Evolutionary conservation across 108 stramenopile genomes (phyloP), one percentile per base, ranked within the genome.

Genomic region (Seminavis robusta): DNA sequence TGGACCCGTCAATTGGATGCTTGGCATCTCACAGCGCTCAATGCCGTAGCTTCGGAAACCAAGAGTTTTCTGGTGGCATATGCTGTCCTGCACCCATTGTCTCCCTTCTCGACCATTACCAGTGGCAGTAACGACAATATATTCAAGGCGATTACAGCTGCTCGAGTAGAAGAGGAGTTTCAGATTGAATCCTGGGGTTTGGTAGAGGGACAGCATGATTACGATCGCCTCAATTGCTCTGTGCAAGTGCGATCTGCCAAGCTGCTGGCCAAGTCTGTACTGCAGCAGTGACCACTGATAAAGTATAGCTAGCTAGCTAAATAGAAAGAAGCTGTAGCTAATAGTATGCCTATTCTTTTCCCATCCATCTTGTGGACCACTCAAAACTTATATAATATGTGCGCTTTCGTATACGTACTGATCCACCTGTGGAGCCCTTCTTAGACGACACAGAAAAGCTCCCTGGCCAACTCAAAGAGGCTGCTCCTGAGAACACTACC

Each of bases 131-230:
- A 30, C 13, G 11, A 59, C 29, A 33, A 60, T 9, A 53, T 74
- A 2, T 52, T 65, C n/a, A 61, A 90, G 61, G 97, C 94, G 10
- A 62, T 81, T 30, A 61, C 69, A 21, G 97, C 97, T 8, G 70
- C 86, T 13, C 76, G 98, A 13, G 82, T 99, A 2, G 98, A 99
- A 68, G 98, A 99, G 66, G 97, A 98, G 61, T 97, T 95, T 61
- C 92, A 99, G 60, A 94, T 98, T 56, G 79, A 85, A 30, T 65
- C 62, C 36, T 98, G 97, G 97, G 99, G 99, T 9, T 64, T 99
- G 42, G 97, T 99, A 25, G 99, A 99, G 60, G 99, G 97, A 4
- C 93, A 90, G 17, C 99, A 99, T 73, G 99, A 95, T 67, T 90
- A 92, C 56, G 94, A 95, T 83, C 52, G 85, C 31, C 61, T 94